Base-by-base conservation (phyloP, 2,329 filamentous ascomycete species). In the Geosmithia flava region DNA sequence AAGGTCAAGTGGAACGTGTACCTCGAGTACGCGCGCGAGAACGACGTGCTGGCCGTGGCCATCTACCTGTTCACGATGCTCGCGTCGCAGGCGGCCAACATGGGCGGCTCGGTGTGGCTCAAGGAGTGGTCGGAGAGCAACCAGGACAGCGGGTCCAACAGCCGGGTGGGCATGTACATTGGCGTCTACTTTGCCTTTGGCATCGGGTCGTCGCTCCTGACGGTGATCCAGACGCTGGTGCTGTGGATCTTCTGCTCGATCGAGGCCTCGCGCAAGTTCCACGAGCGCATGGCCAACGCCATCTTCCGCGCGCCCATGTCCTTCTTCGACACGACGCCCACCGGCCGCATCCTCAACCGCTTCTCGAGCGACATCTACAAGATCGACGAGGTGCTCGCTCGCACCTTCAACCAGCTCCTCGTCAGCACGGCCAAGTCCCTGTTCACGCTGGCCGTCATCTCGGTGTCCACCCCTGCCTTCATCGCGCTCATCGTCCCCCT, bases 181-280 rank as follows among this genome's bases (percentile, higher is more conserved):
- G 88, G 91, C 50, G 80, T 98, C 54, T 98, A 98, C 68, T 93
- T 98, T 66, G 88, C 85, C 16, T 87, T 98, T 65, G 94, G 93
- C 45, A 78, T 98, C 47, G 91, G 91, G 30, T 83, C 87, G 23
- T 85, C 93, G 41, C 75, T 79, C 42, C 72, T 98, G 53, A 91
- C 94, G 3, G 88, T 97, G 42, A 61, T 94, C 29, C 93, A 97
- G 67, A 97, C 91, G 6, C 70, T 98, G 56, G 89, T 98, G 53
- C 74, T 98, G 27, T 98, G 93, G 93, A 97, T 98, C 55, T 97
- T 98, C 70, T 98, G 94, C 69, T 97, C 93, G 4, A 98, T 98
- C 53, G 93, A 98, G 78, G 93, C 93, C 46, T 96, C 91, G 19
- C 81, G 93, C 53, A 98, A 97, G 69, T 75, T 98, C 49, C 93